Evolutionary conservation across 1,139 yeast species (phyloP).

Genomic region (Sugiyamaella grinbergsii): DNA sequence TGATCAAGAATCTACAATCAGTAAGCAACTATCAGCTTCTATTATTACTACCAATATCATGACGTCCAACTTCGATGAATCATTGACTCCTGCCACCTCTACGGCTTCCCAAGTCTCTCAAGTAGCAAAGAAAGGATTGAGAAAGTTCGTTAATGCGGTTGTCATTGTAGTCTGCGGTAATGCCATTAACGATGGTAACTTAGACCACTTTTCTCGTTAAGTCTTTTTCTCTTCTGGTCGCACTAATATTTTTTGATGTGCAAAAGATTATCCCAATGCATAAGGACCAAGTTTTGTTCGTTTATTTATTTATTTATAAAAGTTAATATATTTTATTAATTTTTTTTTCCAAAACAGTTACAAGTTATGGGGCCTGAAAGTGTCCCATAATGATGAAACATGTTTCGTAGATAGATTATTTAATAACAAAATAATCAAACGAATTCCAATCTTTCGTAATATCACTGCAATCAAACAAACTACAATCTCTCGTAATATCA

Average conservation of each 20-base stretch:
- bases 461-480: too few species aligned
- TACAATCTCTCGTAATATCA: too few species aligned
- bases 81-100: constrained; percentile 17
- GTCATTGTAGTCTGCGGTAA: constrained; percentile 15
- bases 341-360: too few species aligned
- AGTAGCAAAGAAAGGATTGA: constrained; percentile 20
- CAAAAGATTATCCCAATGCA: background rate
- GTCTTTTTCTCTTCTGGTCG: background rate
- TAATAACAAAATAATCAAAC: too few species aligned
- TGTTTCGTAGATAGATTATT: too few species aligned
- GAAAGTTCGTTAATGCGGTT: constrained; percentile 12
- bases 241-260: background rate
- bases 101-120: constrained; percentile 20
- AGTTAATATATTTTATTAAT: background rate
- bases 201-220: constrained; percentile 6
- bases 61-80: constrained; percentile 14
- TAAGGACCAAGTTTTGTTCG: too few species aligned
- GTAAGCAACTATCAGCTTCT: constrained; percentile 1
- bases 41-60: background rate
- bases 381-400: too few species aligned
- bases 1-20: too few species aligned
- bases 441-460: too few species aligned
- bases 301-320: constrained; percentile 1
- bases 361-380: too few species aligned
- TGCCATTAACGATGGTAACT: constrained; percentile 19